Evolutionary conservation across 2,329 filamentous ascomycete genomes (phyloP), one percentile per base, ranked within the genome.

Genomic region (Botrytis cinerea): DNA sequence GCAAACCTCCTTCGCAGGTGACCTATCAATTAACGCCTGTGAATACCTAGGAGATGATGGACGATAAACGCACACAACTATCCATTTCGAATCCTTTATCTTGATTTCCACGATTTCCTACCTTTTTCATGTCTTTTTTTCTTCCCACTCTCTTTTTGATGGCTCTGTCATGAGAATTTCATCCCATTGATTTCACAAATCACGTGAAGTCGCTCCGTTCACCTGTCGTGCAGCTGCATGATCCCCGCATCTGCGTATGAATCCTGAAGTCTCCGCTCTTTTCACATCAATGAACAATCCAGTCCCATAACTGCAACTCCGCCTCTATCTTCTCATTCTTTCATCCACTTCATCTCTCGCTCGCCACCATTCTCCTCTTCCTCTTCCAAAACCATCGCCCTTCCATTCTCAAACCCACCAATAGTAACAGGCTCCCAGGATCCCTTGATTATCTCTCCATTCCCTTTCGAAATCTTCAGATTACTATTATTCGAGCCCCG

Each of bases 21-120:
- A 54, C 35, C 64, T 68, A 48, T 54, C 64, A 62, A 54, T 54
- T 40, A 68, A 54, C 46, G 46, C 46, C 46, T 16, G 35, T 54
- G 12, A 57, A 28, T 43, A 68, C 35, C 48, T 67, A 40, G 25
- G 46, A 54, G 32, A 67, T 54, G 25, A 46, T 51, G 16, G 45
- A 66, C 28, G 46, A n/a, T 43, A 43, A 43, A 68, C 25, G n/a
- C 46, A 68, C n/a, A 28, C 40, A 57, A 32, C 38, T 8, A 57
- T 57, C 5, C 46, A 54, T 28, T 28, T 57, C 35, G 48, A 32
- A 14, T 54, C 35, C 22, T 68, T n/a, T 22, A 20, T 67, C 25
- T 9, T 35, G 43, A 46, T 66, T 35, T 6, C n/a, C 51, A 28
- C n/a, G n/a, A 57, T 28, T 57, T 57, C 40, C 8, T 35, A 25